Evolutionary conservation across 73 alveolate species (phyloP), one percentile per base, ranked within the genome.

Genomic region (Diophrys appendiculata): DNA sequence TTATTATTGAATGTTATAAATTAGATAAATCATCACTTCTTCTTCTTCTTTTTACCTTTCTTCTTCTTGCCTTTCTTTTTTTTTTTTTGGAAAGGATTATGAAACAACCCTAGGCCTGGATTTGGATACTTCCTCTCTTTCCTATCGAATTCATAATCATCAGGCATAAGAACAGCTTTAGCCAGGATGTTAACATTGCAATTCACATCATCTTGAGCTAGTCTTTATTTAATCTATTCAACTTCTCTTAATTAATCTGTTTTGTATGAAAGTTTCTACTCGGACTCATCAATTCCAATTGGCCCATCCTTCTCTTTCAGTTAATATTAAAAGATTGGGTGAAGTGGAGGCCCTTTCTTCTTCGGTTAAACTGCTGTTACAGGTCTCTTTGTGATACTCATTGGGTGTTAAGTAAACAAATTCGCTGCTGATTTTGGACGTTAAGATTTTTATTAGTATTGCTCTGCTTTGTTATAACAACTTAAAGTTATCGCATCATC

Each of bases 81-180:
- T 29, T 60, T 60, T n/a, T 60, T 60, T 23, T 14, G 71, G 71
- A 60, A 60, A 11, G 71, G 71, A 60, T 60, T 60, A 29, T 60
- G 71, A 11, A 60, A 23, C 8, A 60, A 29, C 2, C 31, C 71
- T 11, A 11, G 33, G 3, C 71, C 71, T 13, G 71, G 33, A 60
- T 60, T 29, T 11, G 71, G 71, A n/a, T 60, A 60, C 33, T 14
- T 60, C n/a, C 71, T 60, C 29, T 60, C 71, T 29, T 23, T 60
- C n/a, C 26, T 60, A 23, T 25, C 30, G 29, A 60, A 60, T 67
- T 67, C 90, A 1, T 28, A 29, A n/a, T 82, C 90, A 5, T 52
- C 69, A 1, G 90, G 90, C 84, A 82, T 72, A n/a, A 82, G 75
- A 0, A 82, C 69, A 8, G 90, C 90, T 67, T 72, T 73, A 24